A percentile compares a stretch with the other conserved stretches of the same genome.
Conservation (phyloP, 345 rosid genomes). For the Sapria himalayana region DNA sequence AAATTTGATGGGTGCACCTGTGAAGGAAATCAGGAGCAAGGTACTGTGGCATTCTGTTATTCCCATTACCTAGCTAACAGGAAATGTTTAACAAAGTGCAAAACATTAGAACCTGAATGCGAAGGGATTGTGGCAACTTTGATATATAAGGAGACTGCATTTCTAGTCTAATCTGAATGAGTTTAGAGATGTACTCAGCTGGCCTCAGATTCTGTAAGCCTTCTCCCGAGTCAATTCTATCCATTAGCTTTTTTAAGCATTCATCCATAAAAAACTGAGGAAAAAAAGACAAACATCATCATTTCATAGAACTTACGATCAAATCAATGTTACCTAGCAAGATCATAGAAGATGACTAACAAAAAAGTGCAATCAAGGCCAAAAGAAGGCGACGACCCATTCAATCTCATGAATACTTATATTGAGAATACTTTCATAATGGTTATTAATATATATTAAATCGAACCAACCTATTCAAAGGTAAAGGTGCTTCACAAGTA, state of each 20-base stretch:
- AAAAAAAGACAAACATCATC: conserved; percentile 3
- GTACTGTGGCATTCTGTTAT: too few species aligned
- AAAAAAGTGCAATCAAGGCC: too few species aligned
- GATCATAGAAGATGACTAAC: too few species aligned
- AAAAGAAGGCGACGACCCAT: too few species aligned
- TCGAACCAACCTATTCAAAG: too few species aligned
- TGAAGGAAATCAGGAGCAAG: neutral
- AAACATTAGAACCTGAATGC: conserved; percentile 43
- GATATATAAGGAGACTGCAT: conserved; percentile 84
- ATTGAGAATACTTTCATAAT: too few species aligned
- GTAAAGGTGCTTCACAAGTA: too few species aligned
- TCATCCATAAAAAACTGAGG: conserved; percentile 78
- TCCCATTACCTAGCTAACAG: too few species aligned
- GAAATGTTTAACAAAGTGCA: neutral
- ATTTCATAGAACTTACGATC: too few species aligned
- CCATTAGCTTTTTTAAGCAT: conserved; percentile 56
- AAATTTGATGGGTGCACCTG: conserved; percentile 77
- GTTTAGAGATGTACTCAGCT: conserved; percentile 48
- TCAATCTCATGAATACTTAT: too few species aligned
- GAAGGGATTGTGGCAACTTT: conserved; percentile 91
- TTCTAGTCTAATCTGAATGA: conserved; percentile 54
- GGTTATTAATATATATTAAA: too few species aligned
- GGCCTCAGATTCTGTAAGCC: conserved; percentile 34
- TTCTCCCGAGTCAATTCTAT: conserved; percentile 39
- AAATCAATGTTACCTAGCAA: too few species aligned